Evolutionary conservation across 2,329 filamentous ascomycete genomes (phyloP).

Genomic region (Penicillium sp.): DNA sequence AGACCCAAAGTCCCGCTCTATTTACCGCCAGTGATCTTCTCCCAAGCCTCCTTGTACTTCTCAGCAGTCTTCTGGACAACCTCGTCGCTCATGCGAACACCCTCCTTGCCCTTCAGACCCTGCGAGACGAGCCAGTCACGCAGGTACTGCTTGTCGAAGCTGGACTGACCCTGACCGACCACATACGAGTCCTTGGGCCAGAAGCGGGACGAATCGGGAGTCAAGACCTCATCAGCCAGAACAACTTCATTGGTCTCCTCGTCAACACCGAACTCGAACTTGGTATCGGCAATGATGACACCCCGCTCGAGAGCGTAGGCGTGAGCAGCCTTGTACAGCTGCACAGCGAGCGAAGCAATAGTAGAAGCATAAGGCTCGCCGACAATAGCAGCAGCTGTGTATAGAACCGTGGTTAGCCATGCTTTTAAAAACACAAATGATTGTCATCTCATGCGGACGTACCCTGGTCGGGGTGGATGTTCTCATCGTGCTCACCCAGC

Average conservation of each 20-base stretch:
- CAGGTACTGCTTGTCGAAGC: slow-evolving; percentile 86
- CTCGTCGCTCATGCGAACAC: slow-evolving; percentile 72
- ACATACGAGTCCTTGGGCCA: slow-evolving; percentile 77
- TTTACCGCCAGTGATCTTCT: slow-evolving; percentile 65
- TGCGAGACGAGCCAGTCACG: slow-evolving; percentile 77
- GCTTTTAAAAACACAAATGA: background rate
- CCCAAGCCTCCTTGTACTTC: slow-evolving; percentile 77
- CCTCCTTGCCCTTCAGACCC: slow-evolving; percentile 74
- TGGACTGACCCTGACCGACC: slow-evolving; percentile 74
- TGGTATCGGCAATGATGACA: slow-evolving; percentile 77
- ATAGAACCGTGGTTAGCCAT: slow-evolving; percentile 11
- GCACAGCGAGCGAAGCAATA: slow-evolving; percentile 67
- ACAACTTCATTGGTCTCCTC: slow-evolving; percentile 68
- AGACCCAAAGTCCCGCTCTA: slow-evolving; percentile 29
- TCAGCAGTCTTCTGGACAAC: slow-evolving; percentile 68
- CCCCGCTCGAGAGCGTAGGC: slow-evolving; percentile 57
- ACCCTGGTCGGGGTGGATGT: slow-evolving; percentile 74
- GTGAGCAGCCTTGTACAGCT: slow-evolving; percentile 63
- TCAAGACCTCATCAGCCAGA: slow-evolving; percentile 82
- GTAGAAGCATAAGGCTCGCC: slow-evolving; percentile 65
- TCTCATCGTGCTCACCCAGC: slow-evolving; percentile 77
- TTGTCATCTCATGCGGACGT: slow-evolving; percentile 27
- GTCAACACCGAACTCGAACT: slow-evolving; percentile 76
- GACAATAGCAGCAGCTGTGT: slow-evolving; percentile 60
- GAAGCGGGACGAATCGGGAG: slow-evolving; percentile 82